Evolutionary conservation across 2,329 filamentous ascomycete genomes (phyloP).

Genomic region (Ophiosphaerella korrae): DNA sequence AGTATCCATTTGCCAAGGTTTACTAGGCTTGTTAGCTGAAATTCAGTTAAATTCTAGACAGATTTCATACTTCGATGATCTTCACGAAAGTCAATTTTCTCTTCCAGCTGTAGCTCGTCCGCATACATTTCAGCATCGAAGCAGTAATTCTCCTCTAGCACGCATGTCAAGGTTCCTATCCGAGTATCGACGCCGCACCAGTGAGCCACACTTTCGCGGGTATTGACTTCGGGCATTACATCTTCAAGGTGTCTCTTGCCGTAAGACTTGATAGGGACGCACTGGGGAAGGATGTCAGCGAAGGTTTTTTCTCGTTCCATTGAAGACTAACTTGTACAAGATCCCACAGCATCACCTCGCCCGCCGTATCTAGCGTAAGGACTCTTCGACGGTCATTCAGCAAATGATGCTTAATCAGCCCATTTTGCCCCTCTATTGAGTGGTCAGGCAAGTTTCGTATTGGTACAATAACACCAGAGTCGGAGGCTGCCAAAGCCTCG

Average conservation of each 20-base stretch:
- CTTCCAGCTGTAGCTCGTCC: constrained; percentile 78
- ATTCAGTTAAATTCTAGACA: not conserved
- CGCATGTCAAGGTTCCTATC: constrained; percentile 87
- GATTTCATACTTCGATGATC: constrained; percentile 81
- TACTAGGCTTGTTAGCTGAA: constrained; percentile 58
- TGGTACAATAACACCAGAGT: constrained; percentile 41
- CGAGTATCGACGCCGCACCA: constrained; percentile 97
- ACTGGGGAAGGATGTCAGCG: constrained; percentile 57
- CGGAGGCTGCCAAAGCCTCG: constrained; percentile 56
- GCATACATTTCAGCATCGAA: constrained; percentile 98
- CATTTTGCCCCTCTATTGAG: constrained; percentile 88
- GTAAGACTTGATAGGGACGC: constrained; percentile 85
- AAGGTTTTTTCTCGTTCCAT: not conserved
- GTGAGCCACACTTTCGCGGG: constrained; percentile 84
- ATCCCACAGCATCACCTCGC: constrained; percentile 95
- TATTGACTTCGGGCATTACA: constrained; percentile 85
- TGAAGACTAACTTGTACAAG: constrained; percentile 72
- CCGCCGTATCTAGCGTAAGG: constrained; percentile 90
- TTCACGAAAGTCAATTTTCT: constrained; percentile 81
- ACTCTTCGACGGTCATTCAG: constrained; percentile 89
- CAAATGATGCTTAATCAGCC: constrained; percentile 88
- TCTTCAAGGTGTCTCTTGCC: constrained; percentile 94
- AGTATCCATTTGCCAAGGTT: constrained; percentile 97
- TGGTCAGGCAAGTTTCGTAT: constrained; percentile 54
- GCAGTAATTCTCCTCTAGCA: constrained; percentile 91